These are phyloP conservation scores for Colletotrichum scovillei DNA, from an alignment of 2,329 filamentous ascomycete genomes.

Conservation along the genomic window DNA sequence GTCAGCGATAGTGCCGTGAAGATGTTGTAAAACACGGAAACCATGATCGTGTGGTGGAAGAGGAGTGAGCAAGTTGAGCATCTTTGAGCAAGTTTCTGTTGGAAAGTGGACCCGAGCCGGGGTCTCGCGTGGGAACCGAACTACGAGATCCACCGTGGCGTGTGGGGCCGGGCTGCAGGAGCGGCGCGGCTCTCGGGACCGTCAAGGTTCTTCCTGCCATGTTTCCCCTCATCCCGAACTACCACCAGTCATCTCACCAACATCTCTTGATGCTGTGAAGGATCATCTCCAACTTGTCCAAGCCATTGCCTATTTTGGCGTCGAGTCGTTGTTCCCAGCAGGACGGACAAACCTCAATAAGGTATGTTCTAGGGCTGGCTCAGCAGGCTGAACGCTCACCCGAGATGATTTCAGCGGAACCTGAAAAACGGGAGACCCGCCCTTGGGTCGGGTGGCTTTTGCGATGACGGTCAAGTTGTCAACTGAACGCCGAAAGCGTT, in stretches of 20 bases:
- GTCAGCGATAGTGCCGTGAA: not conserved
- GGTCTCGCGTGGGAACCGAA: not conserved
- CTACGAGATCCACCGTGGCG: not conserved
- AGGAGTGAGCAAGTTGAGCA: slow-evolving; percentile 43
- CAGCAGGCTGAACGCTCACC: not conserved
- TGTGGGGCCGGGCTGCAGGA: not conserved
- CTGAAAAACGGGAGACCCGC: too few relatives aligned
- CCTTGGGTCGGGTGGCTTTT: too few relatives aligned
- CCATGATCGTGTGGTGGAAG: not conserved
- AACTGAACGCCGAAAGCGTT: too few relatives aligned
- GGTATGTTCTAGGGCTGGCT: not conserved
- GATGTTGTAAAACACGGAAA: not conserved
- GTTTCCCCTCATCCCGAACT: not conserved
- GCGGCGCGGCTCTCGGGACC: slow-evolving; percentile 16
- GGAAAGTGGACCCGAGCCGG: slow-evolving; percentile 18
- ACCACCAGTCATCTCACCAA: too few relatives aligned
- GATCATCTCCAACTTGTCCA: not conserved
- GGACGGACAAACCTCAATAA: not conserved
- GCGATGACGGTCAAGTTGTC: too few relatives aligned
- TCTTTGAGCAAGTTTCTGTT: slow-evolving; percentile 50
- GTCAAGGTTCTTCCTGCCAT: not conserved
- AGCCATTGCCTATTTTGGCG: not conserved
- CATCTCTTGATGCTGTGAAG: not conserved
- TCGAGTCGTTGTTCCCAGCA: not conserved
- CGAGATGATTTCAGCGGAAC: not conserved